phyloP scores from a whole-genome alignment of 176 grass and related monocot species.

The Aegilops umbellulata region DNA sequence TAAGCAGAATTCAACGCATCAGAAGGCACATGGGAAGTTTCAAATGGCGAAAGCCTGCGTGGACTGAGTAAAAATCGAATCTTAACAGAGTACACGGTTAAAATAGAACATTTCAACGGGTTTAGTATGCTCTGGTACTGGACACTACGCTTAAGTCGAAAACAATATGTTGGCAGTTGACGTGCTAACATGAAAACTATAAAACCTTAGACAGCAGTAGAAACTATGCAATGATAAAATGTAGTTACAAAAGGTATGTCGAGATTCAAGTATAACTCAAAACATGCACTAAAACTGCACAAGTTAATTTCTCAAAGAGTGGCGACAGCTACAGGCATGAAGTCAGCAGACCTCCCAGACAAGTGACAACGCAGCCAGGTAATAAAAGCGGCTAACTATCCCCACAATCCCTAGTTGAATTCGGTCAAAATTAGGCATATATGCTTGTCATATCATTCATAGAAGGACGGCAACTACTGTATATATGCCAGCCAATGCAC shows the following conservation, averaged over 20 bases:
- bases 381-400: too few relatives aligned
- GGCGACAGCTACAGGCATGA: background rate
- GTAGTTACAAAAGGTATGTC: too few relatives aligned
- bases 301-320: background rate
- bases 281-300: background rate
- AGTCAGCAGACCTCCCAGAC: background rate
- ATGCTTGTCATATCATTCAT: background rate
- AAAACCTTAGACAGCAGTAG: too few relatives aligned
- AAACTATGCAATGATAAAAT: too few relatives aligned
- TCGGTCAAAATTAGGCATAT: background rate
- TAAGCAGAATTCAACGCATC: too few relatives aligned
- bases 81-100: too few relatives aligned
- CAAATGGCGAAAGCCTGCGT: background rate
- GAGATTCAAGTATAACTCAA: background rate
- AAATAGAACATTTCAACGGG: too few relatives aligned
- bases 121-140: too few relatives aligned
- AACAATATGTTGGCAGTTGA: too few relatives aligned
- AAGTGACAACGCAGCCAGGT: background rate
- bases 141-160: too few relatives aligned
- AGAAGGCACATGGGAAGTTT: background rate
- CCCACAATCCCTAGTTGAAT: too few relatives aligned
- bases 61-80: background rate
- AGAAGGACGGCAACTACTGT: background rate
- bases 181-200: too few relatives aligned
- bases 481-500: background rate